These are phyloP conservation scores for Penicillium salamii DNA, from an alignment of 495 filamentous ascomycete genomes.

Conservation along the genomic window DNA sequence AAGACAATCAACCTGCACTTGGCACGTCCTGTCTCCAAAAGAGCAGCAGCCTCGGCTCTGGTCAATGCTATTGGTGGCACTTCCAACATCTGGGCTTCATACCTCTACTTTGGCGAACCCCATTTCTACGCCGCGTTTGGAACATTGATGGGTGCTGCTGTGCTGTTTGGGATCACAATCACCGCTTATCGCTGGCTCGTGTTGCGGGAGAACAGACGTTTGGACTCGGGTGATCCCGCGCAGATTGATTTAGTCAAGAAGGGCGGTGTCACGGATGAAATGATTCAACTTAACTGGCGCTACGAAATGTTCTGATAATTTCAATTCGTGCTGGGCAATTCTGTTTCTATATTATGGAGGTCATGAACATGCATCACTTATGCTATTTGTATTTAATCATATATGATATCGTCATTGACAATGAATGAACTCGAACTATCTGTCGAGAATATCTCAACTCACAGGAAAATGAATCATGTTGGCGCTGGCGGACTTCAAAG, in stretches of 20 bases:
- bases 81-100: constrained; percentile 39
- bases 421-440: too few relatives aligned
- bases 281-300: constrained; percentile 38
- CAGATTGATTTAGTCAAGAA: constrained; percentile 32
- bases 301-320: constrained; percentile 37
- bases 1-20: constrained; percentile 31
- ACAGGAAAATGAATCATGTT: too few relatives aligned
- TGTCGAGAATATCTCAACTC: too few relatives aligned
- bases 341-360: too few relatives aligned
- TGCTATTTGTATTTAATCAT: not conserved
- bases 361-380: too few relatives aligned
- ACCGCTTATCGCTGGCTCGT: constrained; percentile 37
- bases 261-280: constrained; percentile 39
- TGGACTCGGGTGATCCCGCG: constrained; percentile 31
- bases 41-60: constrained; percentile 27
- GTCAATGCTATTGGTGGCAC: constrained; percentile 36
- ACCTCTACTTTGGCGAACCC: constrained; percentile 33
- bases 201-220: constrained; percentile 29
- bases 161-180: constrained; percentile 29
- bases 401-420: too few relatives aligned
- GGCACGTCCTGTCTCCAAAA: constrained; percentile 25
- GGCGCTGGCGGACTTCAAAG: too few relatives aligned
- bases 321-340: too few relatives aligned
- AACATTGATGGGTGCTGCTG: constrained; percentile 30
- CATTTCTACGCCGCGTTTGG: constrained; percentile 39